Evolutionary conservation across 192 early-diverging fungal species (phyloP).

Genomic region (Coemansia aciculifera): DNA sequence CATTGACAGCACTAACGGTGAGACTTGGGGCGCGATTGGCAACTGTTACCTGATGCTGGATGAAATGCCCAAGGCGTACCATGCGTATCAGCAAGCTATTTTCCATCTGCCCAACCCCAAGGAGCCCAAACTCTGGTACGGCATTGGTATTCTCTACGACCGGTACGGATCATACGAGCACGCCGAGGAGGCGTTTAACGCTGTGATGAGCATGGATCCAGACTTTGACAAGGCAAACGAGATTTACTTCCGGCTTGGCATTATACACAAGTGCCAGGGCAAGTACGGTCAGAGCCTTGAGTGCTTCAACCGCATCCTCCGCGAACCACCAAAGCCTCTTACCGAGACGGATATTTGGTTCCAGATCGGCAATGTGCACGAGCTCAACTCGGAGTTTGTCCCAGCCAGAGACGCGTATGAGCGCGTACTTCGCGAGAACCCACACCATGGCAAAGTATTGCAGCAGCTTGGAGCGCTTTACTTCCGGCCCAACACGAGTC

Average conservation of each 20-base stretch:
- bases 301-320: slow-evolving; percentile 90
- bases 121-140: slow-evolving; percentile 99
- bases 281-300: slow-evolving; percentile 53
- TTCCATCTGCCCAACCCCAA: slow-evolving; percentile 88
- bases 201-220: slow-evolving; percentile 93
- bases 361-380: slow-evolving; percentile 96
- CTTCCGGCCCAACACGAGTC: slow-evolving; percentile 79
- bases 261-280: slow-evolving; percentile 86
- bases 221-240: slow-evolving; percentile 97
- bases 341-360: slow-evolving; percentile 98
- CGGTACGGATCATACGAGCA: slow-evolving; percentile 95
- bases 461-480: slow-evolving; percentile 98
- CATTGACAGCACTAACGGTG: slow-evolving; percentile 83
- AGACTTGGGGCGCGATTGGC: slow-evolving; percentile 92
- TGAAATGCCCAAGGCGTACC: slow-evolving; percentile 91
- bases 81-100: slow-evolving; percentile 95
- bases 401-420: slow-evolving; percentile 91
- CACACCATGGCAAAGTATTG: slow-evolving; percentile 91
- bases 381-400: slow-evolving; percentile 85
- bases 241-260: slow-evolving; percentile 95
- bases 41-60: slow-evolving; percentile 97
- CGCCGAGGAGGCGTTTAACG: slow-evolving; percentile 94
- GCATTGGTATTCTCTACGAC: slow-evolving; percentile 97
- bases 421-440: slow-evolving; percentile 81
- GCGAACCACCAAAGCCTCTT: slow-evolving; percentile 87